Evolutionary conservation across 371 early-diverging fungal genomes (phyloP), one percentile per base, ranked within the genome.

Genomic region (Apophysomyces ossiformis): DNA sequence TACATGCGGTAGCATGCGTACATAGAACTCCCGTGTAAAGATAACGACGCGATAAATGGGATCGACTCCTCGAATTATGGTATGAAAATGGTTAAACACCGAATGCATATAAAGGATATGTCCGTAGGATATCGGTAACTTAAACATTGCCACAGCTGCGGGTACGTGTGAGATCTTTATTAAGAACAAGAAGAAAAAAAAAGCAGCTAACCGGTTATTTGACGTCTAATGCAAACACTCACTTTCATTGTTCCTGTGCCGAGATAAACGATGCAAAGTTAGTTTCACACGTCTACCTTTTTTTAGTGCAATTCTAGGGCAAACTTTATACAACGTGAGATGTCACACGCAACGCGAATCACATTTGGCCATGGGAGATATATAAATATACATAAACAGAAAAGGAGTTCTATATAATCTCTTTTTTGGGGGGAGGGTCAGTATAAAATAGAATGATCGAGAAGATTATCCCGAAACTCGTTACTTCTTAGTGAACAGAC

Each of bases 151-250:
- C 18, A 18, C 54, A 50, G 9, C 21, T 50, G 41, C 13, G 5
- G 41, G 13, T 41, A 11, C 4, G 41, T 50, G 54, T 26, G 7
- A 18, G 5, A 18, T 50, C 8, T n/a, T 47, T 47, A 47, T 18
- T 47, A 50, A n/a, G 54, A 50, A 50, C 21, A 50, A 50, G 54
- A 21, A 50, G 21, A 26, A 21, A 50, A 50, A 50, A 21, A 50
- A 50, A 21, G 21, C 16, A 11, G n/a, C 21, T 50, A 21, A 9
- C 21, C 21, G 21, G 9, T 50, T 50, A 21, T 50, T 50, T 50
- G 54, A 50, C 21, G 9, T 50, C 21, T 21, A 13, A 21, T 21
- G 21, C 21, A 50, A 50, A 21, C 54, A 21, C 54, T 50, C 54
- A 50, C 21, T 50, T 50, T 50, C 54, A 50, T 50, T 50, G 54